Evolutionary conservation across 306 rosid genomes (phyloP).

Genomic region (Sicyos edulis): DNA sequence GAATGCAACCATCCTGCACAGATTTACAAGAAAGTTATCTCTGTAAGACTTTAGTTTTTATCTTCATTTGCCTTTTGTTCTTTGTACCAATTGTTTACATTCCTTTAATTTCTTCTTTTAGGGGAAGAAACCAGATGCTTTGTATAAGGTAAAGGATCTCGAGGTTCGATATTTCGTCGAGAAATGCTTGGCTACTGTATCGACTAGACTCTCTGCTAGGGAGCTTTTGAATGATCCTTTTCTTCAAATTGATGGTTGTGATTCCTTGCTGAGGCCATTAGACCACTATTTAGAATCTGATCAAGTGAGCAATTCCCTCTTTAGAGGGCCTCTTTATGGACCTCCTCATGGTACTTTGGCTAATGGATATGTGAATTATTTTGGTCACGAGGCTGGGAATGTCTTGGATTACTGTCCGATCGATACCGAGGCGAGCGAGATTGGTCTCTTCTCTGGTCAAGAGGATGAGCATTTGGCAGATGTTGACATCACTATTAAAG

Average conservation of each 20-base stretch:
- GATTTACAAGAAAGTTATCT: conserved; percentile 86
- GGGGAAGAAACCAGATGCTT: conserved; percentile 84
- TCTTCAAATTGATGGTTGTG: conserved; percentile 65
- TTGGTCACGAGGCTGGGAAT: conserved; percentile 39
- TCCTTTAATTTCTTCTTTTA: conserved; percentile 26
- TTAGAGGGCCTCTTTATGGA: conserved; percentile 46
- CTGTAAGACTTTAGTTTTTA: conserved; percentile 42
- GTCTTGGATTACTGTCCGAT: conserved; percentile 36
- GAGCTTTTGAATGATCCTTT: conserved; percentile 83
- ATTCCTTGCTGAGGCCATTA: conserved; percentile 37
- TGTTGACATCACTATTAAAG: conserved; percentile 61
- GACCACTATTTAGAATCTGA: conserved; percentile 44
- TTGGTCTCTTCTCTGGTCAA: conserved; percentile 65
- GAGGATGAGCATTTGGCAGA: conserved; percentile 56
- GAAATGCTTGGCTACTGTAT: conserved; percentile 79
- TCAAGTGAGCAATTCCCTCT: conserved; percentile 41
- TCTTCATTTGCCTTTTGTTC: conserved; percentile 11
- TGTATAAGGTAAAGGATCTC: conserved; percentile 61
- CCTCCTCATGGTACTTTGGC: conserved; percentile 30
- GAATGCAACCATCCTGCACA: conserved; percentile 94
- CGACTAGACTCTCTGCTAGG: conserved; percentile 71
- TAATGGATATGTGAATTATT: conserved; percentile 38
- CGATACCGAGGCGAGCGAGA: conserved; percentile 41
- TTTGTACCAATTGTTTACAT: conserved; percentile 16
- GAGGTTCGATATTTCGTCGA: conserved; percentile 74